Evolutionary conservation across 345 rosid genomes (phyloP).

Genomic region (Euphorbia tirucalli): DNA sequence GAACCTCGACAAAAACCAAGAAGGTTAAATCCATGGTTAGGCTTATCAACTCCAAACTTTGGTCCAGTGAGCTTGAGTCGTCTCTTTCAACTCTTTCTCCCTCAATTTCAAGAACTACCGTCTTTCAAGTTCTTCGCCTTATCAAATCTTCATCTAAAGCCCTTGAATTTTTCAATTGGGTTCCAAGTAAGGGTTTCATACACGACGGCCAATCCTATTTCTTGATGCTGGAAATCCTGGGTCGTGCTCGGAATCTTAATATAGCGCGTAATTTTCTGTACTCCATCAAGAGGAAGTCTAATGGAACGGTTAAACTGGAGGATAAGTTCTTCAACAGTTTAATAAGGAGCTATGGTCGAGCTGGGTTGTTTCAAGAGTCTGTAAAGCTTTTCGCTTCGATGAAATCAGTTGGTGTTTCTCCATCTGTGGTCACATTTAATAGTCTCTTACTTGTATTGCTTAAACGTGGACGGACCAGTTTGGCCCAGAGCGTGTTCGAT

Average conservation of each 20-base stretch:
- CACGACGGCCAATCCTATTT: slow-evolving; percentile 55
- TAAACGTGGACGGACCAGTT: slow-evolving; percentile 63
- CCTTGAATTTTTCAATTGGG: slow-evolving; percentile 69
- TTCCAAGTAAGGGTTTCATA: slow-evolving; percentile 38
- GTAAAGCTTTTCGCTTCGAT: slow-evolving; percentile 54
- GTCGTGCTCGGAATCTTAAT: slow-evolving; percentile 60
- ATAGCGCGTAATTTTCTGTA: slow-evolving; percentile 67
- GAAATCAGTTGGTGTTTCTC: slow-evolving; percentile 65
- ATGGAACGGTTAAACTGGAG: slow-evolving; percentile 50
- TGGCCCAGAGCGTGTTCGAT: slow-evolving; percentile 63
- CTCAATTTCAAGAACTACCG: slow-evolving; percentile 49
- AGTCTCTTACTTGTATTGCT: slow-evolving; percentile 57
- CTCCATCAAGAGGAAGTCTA: slow-evolving; percentile 60
- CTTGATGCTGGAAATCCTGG: slow-evolving; percentile 63
- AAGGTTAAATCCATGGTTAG: slow-evolving; percentile 50
- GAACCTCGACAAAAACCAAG: slow-evolving; percentile 40
- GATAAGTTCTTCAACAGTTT: slow-evolving; percentile 74
- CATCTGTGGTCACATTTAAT: slow-evolving; percentile 70
- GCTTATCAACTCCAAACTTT: slow-evolving; percentile 44
- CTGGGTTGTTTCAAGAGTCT: slow-evolving; percentile 70
- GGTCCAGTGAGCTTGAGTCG: slow-evolving; percentile 62
- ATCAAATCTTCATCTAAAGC: slow-evolving; percentile 50
- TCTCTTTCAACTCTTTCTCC: slow-evolving; percentile 50
- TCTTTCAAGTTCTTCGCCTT: slow-evolving; percentile 56
- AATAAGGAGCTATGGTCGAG: slow-evolving; percentile 64